Evolutionary conservation across 2,329 filamentous ascomycete species (phyloP), one percentile per base, ranked within the genome.

Genomic region (Dothidotthia symphoricarpi): DNA sequence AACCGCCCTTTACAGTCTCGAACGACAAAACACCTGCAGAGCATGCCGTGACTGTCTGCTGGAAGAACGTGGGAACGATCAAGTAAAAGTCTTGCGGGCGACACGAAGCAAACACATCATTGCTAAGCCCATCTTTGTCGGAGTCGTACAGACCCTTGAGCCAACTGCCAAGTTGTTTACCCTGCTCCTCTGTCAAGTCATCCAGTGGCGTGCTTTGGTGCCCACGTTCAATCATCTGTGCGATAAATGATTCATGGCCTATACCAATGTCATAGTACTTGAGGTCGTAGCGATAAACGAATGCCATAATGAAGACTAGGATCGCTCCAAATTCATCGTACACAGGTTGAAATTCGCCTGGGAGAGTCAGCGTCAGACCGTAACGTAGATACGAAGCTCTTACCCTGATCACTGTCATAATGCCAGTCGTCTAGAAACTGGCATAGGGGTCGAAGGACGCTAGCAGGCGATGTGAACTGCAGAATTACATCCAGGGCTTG

Each of bases 251-350:
- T 39, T 83, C 78, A 0, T 74, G 58, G 1, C 77, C 71, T 10
- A 80, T 69, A 2, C 85, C 86, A 19, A 90, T 70, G 24, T 90
- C 85, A 3, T 76, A 67, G 5, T 74, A 69, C 0, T 74, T 76
- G 8, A 93, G 71, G 34, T 80, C 77, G 55, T 90, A 91, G 11
- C 88, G 82, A 58, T 88, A 79, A n/a, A 84, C 77, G 47, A 89
- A 83, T 0, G 85, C 84, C 34, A 90, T 67, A 0, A 89, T 75
- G 2, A 93, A 71, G 1, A 93, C 74, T 6, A 93, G 68, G 12
- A 90, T 82, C 0, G 85, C 81, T 1, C 86, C 86, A 50, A 91
- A 93, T 53, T 94, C 88, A 56, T 93, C 88, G 53, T 93, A 93
- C 0, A 89, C 81, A 0, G 86, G 86, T 59, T 91, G 87, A 53